Evolutionary conservation across 176 grass and related monocot genomes (phyloP).

Genomic region (Rhipidocladum racemiflorum): DNA sequence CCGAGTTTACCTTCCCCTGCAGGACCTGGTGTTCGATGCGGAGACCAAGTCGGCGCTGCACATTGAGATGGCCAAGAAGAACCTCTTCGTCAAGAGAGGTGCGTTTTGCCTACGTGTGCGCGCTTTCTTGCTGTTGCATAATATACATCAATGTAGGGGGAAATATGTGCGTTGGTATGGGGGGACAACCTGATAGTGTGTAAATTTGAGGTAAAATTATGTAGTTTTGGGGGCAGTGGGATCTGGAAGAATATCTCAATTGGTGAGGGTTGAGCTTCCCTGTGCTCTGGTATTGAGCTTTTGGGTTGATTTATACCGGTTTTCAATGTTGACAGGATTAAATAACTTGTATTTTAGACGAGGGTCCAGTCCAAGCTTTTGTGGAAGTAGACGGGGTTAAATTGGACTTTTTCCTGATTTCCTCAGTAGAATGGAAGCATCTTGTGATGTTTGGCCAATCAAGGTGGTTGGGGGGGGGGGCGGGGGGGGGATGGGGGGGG

Average conservation of each 20-base stretch:
- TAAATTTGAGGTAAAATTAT: not conserved
- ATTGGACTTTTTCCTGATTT: not conserved
- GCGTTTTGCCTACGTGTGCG: not conserved
- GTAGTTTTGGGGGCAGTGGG: not conserved
- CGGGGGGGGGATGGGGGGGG: not conserved
- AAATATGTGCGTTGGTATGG: not conserved
- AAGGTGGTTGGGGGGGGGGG: not conserved
- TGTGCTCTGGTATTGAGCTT: not conserved
- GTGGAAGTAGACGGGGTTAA: not conserved
- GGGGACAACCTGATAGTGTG: not conserved
- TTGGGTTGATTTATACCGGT: not conserved
- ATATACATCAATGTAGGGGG: not conserved
- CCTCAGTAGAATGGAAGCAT: not conserved
- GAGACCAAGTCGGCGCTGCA: conserved; percentile 69
- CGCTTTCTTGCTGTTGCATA: conserved; percentile 3
- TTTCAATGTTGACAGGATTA: not conserved
- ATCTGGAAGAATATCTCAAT: not conserved
- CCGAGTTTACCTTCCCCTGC: not conserved
- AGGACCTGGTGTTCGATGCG: conserved; percentile 84
- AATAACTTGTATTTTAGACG: not conserved
- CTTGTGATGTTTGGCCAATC: not conserved
- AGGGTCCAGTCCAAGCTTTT: not conserved
- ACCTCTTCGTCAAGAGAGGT: conserved; percentile 98
- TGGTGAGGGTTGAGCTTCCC: not conserved
- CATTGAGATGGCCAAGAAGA: conserved; percentile 99